Base-by-base conservation (phyloP, 371 early-diverging fungal genomes). In the Mortierella sp. region DNA sequence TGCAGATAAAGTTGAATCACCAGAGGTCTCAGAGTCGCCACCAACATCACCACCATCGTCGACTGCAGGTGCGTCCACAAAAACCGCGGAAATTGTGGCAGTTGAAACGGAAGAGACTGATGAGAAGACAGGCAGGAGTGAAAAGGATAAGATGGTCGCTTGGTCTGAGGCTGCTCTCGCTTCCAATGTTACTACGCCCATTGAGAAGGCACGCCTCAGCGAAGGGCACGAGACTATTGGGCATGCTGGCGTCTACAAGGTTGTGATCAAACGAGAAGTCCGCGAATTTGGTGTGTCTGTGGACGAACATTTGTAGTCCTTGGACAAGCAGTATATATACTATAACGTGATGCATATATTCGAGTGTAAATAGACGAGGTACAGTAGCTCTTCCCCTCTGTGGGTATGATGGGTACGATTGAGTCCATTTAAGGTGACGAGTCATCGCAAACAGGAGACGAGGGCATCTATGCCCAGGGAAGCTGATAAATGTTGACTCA, bases 171-270 rank as follows among this genome's bases (percentile, higher is more conserved):
- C 37, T n/a, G 24, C 24, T 17, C 53, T 34, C n/a, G n/a, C 37
- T 17, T 24, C 27, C 4, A 31, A 24, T 15, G 19, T 28, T 24
- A 30, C 60, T 0, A 17, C 43, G 27, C 68, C 68, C 0, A 9
- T 49, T 2, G 56, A 60, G 46, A 56, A 43, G 47, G 57, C 27
- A 9, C 6, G 46, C 31, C 23, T 26, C 44, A 26, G 65, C 17
- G 28, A 17, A n/a, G 61, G 60, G 6, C 73, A 64, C 19, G 75
- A 73, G 51, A 73, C 75, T 11, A 73, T 73, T 52, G 75, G 75
- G 6, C 76, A 76, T 46, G 64, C 70, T 26, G 76, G 70, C 0
- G 31, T 60, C 2, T 69, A 56, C 60, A 76, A 76, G 32, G 76
- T 76, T 21, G 70, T 69, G 11, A 76, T 76, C 46, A 55, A 69